Evolutionary conservation across 805 yeast species (phyloP).

Genomic region (Starmerella sirachaensis): DNA sequence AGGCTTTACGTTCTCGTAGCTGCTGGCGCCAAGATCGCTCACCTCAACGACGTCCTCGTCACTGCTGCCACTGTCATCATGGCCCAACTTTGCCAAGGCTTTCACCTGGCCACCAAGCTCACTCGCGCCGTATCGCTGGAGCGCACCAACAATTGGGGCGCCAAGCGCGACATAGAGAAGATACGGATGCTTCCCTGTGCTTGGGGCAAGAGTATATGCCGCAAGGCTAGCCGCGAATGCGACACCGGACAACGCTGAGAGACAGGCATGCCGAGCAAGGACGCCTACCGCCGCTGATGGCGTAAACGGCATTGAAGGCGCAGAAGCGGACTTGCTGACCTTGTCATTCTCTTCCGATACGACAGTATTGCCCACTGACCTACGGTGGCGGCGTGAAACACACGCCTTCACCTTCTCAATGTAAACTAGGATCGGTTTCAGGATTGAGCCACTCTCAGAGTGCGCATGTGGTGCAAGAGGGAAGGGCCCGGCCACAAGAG

Average conservation of each 20-base stretch:
- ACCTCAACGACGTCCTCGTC: constrained; percentile 6
- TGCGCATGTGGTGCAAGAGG: too few species aligned
- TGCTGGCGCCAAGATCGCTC: constrained; percentile 14
- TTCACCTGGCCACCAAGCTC: constrained; percentile 17
- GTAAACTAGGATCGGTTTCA: too few species aligned
- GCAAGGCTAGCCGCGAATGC: constrained; percentile 21
- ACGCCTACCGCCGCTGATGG: not conserved
- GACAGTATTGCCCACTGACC: too few species aligned
- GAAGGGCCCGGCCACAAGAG: constrained; percentile 16
- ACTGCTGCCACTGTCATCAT: not conserved
- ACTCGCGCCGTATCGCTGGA: constrained; percentile 22
- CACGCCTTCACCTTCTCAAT: too few species aligned
- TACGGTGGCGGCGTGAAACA: too few species aligned
- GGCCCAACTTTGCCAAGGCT: not conserved
- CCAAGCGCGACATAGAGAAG: constrained; percentile 28
- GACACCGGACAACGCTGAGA: constrained; percentile 18
- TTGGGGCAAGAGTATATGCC: constrained; percentile 23
- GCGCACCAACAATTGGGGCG: constrained; percentile 24
- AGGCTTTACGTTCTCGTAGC: constrained; percentile 16
- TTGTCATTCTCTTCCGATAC: too few species aligned
- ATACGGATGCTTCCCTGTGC: constrained; percentile 28
- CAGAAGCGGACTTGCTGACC: too few species aligned
- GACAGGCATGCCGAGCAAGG: constrained; percentile 4
- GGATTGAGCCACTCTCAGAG: too few species aligned
- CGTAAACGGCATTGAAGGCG: too few species aligned